A percentile compares a stretch with the other conserved stretches of the same genome.
Conservation (phyloP, 306 rosid genomes). For the Betula pendula region DNA sequence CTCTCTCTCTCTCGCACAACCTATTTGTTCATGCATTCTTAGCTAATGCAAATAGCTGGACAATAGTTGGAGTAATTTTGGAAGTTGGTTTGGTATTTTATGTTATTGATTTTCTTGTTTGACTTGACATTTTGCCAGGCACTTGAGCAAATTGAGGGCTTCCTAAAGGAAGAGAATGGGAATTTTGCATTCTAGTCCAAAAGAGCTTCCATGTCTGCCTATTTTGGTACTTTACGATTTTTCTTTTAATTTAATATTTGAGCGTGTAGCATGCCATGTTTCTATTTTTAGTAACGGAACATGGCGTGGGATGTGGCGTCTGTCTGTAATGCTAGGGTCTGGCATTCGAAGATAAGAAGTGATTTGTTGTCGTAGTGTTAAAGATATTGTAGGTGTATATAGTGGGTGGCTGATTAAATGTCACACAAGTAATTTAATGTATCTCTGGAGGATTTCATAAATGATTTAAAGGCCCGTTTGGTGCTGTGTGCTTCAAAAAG, state of each 20-base stretch:
- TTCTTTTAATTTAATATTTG: slow-evolving; percentile 14
- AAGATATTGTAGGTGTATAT: neutral
- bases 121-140: slow-evolving; percentile 51
- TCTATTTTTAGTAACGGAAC: slow-evolving; percentile 26
- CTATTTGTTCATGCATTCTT: neutral
- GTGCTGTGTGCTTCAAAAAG: neutral
- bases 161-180: slow-evolving; percentile 51
- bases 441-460: neutral
- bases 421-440: neutral
- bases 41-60: neutral
- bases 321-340: neutral
- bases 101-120: neutral
- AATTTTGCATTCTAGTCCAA: slow-evolving; percentile 31
- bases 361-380: neutral
- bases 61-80: neutral
- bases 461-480: neutral
- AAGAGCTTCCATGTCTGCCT: slow-evolving; percentile 4
- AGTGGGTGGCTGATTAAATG: neutral
- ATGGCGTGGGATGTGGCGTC: neutral
- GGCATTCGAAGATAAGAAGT: neutral
- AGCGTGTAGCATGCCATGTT: slow-evolving; percentile 32
- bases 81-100: slow-evolving; percentile 7
- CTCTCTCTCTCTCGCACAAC: slow-evolving; percentile 6
- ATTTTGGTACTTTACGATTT: slow-evolving; percentile 21
- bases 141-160: slow-evolving; percentile 66